Conservation (phyloP, 345 rosid genomes). For the Pseudoturritis turrita region DNA sequence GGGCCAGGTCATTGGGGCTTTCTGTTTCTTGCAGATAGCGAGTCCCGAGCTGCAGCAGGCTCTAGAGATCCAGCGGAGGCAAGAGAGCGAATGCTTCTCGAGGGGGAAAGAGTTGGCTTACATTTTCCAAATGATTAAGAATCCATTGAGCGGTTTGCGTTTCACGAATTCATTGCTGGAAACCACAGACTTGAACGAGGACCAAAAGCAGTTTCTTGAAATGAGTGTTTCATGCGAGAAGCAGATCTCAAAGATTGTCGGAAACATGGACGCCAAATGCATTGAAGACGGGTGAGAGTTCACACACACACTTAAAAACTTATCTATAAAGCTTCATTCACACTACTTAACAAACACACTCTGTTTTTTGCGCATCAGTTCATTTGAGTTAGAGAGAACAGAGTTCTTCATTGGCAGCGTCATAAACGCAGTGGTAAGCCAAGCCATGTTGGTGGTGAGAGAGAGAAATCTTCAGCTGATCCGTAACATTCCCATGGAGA, state of each 20-base stretch:
- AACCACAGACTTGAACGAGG: conserved; percentile 64
- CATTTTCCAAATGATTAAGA: conserved; percentile 73
- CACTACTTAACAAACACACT: background rate
- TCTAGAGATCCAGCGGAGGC: conserved; percentile 66
- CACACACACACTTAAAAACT: background rate
- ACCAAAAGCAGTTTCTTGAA: conserved; percentile 84
- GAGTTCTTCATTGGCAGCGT: conserved; percentile 78
- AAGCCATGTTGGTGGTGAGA: conserved; percentile 68
- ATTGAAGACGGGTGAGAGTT: conserved; percentile 77
- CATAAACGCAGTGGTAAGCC: conserved; percentile 87
- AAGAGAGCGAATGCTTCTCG: conserved; percentile 54
- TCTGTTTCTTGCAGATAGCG: conserved; percentile 94
- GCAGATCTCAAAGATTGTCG: conserved; percentile 68
- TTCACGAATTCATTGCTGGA: conserved; percentile 76
- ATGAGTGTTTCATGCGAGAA: conserved; percentile 82
- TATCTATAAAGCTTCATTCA: background rate
- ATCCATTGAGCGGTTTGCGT: conserved; percentile 70
- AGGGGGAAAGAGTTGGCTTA: conserved; percentile 82
- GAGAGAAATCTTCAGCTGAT: conserved; percentile 73
- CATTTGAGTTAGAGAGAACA: conserved; percentile 69
- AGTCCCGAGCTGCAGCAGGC: conserved; percentile 92
- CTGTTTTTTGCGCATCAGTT: conserved; percentile 34
- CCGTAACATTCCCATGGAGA: conserved; percentile 81
- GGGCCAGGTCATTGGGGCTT: conserved; percentile 78
- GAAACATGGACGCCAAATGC: conserved; percentile 58